Percentiles rank a stretch among this genome's conserved stretches.
phyloP scores from a whole-genome alignment of 805 yeast species.

The Candida loeiensis region DNA sequence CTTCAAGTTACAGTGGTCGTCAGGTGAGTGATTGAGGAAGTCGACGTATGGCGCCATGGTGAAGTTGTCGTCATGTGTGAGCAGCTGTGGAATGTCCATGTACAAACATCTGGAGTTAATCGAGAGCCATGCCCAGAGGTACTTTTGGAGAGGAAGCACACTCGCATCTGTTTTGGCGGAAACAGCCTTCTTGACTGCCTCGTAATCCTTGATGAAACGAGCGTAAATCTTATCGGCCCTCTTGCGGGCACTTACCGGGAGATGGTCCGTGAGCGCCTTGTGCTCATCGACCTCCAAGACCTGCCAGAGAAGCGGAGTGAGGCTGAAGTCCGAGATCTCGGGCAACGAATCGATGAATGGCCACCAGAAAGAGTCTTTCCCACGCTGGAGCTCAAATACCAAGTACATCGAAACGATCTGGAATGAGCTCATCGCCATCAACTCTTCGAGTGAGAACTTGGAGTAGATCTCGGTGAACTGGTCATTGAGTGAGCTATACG shows the following conservation, averaged over 20 bases:
- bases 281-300: constrained; percentile 23
- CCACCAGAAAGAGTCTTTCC: constrained; percentile 52
- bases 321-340: constrained; percentile 43
- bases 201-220: constrained; percentile 46
- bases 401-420: constrained; percentile 55
- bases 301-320: constrained; percentile 66
- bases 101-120: constrained; percentile 90
- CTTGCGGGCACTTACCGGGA: constrained; percentile 43
- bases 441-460: constrained; percentile 24
- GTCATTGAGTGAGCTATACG: constrained; percentile 19
- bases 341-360: constrained; percentile 72
- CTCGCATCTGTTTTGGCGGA: constrained; percentile 11
- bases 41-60: constrained; percentile 92
- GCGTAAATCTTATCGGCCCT: constrained; percentile 41
- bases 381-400: constrained; percentile 41
- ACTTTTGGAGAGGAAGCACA: constrained; percentile 1
- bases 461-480: constrained; percentile 30
- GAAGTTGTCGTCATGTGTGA: constrained; percentile 58
- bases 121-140: constrained; percentile 75
- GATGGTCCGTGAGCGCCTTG: constrained; percentile 26
- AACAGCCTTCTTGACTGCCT: constrained; percentile 26
- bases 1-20: constrained; percentile 51
- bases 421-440: constrained; percentile 50
- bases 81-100: constrained; percentile 58
- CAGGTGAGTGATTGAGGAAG: constrained; percentile 69